These are phyloP conservation scores for Guyanaporus albipodus DNA, from an alignment of 768 basidiomycete species.

Conservation along the genomic window DNA sequence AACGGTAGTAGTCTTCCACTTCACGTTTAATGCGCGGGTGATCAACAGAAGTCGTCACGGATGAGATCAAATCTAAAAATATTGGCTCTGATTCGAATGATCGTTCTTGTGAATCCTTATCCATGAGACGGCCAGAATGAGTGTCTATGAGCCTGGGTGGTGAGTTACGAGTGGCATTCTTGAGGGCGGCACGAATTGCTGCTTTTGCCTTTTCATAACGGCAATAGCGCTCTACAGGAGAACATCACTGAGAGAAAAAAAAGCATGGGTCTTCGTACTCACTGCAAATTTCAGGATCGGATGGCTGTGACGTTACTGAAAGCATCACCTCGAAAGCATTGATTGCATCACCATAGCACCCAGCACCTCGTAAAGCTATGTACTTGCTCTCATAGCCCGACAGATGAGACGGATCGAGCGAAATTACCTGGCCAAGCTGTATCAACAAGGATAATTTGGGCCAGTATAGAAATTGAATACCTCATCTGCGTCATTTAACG, in stretches of 20 bases:
- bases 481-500: constrained; percentile 1
- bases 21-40: background rate
- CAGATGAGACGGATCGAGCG: background rate
- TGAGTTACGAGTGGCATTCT: background rate
- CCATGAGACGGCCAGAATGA: background rate
- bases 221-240: too few species aligned
- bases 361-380: background rate
- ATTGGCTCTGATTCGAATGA: background rate
- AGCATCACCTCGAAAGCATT: constrained; percentile 3
- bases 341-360: background rate
- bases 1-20: background rate
- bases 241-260: background rate
- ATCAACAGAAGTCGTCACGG: background rate
- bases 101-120: background rate
- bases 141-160: background rate
- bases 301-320: background rate
- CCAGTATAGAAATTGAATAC: too few species aligned
- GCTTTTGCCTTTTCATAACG: background rate
- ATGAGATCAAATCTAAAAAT: background rate
- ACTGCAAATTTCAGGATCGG: background rate
- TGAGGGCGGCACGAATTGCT: background rate
- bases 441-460: too few species aligned
- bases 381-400: constrained; percentile 2
- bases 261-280: background rate
- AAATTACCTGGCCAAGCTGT: background rate